These are phyloP conservation scores for Apiospora malaysiana DNA, from an alignment of 2,329 filamentous ascomycete species.

Conservation along the genomic window DNA sequence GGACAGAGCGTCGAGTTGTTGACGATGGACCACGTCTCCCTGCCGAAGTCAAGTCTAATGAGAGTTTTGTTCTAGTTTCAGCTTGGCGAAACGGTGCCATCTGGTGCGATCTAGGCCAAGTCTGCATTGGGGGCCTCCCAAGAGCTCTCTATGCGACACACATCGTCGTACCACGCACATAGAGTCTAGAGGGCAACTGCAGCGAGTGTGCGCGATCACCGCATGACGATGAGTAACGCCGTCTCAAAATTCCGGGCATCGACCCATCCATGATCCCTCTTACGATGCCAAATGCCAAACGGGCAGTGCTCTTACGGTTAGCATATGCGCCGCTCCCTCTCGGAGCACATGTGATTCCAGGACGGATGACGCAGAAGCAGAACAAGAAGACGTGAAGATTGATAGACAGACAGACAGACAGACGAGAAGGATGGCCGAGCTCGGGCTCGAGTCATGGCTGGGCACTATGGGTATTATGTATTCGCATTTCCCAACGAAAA, in stretches of 20 bases:
- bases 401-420: too few species aligned
- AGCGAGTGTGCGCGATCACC: background rate
- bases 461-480: conserved; percentile 17
- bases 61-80: conserved; percentile 11
- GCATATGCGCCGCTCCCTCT: background rate
- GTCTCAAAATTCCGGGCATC: background rate
- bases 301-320: conserved; percentile 5
- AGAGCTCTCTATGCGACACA: background rate
- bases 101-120: background rate
- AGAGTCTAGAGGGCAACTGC: too few species aligned
- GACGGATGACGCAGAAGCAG: background rate
- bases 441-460: background rate
- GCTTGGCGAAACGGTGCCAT: background rate
- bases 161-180: background rate
- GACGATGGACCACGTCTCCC: background rate
- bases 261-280: conserved; percentile 13
- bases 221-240: background rate
- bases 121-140: background rate
- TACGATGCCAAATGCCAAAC: background rate
- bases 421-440: background rate
- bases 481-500: background rate
- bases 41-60: conserved; percentile 3
- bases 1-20: background rate
- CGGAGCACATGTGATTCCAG: background rate
- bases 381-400: background rate